A percentile compares a stretch with the other conserved stretches of the same genome.
These are phyloP conservation scores for Anacardium occidentale DNA, from an alignment of 345 rosid genomes.

Conservation along the genomic window DNA sequence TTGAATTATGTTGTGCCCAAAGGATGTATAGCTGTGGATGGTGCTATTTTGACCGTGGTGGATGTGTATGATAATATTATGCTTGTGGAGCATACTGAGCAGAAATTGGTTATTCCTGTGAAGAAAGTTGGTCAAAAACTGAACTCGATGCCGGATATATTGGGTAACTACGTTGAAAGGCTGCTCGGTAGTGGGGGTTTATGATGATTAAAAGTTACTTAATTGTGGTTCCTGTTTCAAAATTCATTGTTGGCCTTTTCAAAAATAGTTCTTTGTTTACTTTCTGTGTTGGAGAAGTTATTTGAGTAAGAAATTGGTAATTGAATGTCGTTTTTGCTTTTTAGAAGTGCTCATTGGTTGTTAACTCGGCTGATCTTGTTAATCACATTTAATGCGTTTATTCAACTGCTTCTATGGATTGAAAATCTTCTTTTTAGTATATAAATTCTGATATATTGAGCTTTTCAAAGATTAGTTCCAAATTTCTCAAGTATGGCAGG, in stretches of 20 bases:
- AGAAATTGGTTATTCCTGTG: slow-evolving; percentile 66
- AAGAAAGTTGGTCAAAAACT: slow-evolving; percentile 84
- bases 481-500: background rate
- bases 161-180: slow-evolving; percentile 93
- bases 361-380: background rate
- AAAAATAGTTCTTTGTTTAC: background rate
- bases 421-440: too few species aligned
- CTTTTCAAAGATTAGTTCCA: background rate
- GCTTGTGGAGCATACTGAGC: slow-evolving; percentile 79
- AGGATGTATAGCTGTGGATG: slow-evolving; percentile 84
- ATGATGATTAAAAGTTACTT: slow-evolving; percentile 18
- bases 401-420: background rate
- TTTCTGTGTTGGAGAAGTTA: background rate
- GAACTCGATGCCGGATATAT: slow-evolving; percentile 82
- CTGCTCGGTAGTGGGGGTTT: slow-evolving; percentile 52
- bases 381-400: background rate
- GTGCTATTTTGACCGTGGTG: slow-evolving; percentile 86
- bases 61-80: slow-evolving; percentile 79
- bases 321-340: background rate
- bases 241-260: background rate
- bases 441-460: background rate
- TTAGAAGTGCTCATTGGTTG: background rate
- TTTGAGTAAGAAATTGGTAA: background rate
- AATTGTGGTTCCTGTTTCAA: background rate
- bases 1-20: slow-evolving; percentile 78